Conservation (phyloP, 1,139 yeast species). For the Pichia terricola region DNA sequence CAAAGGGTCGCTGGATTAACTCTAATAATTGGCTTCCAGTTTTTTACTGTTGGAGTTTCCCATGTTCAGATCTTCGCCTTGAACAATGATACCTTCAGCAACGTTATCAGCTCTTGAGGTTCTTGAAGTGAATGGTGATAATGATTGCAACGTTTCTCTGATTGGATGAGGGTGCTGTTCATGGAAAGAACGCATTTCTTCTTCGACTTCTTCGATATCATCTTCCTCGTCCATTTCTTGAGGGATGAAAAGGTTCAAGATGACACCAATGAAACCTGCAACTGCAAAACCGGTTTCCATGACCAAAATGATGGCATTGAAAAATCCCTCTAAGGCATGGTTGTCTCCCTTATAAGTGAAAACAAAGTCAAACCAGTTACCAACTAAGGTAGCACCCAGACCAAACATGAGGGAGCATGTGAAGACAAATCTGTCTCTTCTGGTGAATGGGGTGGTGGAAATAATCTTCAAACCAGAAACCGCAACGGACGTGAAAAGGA, state of each 20-base stretch:
- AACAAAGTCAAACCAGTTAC: constrained; percentile 62
- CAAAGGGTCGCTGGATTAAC: too few relatives aligned
- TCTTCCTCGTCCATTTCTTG: constrained; percentile 59
- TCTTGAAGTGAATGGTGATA: constrained; percentile 11
- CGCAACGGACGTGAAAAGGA: constrained; percentile 79
- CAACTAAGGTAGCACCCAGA: constrained; percentile 67
- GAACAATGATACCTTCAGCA: constrained; percentile 12
- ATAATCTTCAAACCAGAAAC: constrained; percentile 82
- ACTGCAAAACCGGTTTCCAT: constrained; percentile 86
- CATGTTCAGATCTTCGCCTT: constrained; percentile 10
- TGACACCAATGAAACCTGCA: constrained; percentile 67
- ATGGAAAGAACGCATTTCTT: constrained; percentile 15
- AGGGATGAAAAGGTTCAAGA: constrained; percentile 63
- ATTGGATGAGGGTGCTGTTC: constrained; percentile 15
- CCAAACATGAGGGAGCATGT: constrained; percentile 74
- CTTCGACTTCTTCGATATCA: constrained; percentile 22
- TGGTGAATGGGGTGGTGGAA: constrained; percentile 63
- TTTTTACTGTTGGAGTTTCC: constrained; percentile 19
- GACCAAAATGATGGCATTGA: constrained; percentile 70
- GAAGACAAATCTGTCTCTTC: constrained; percentile 79
- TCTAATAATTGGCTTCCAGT: neutral
- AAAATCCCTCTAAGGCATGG: constrained; percentile 55
- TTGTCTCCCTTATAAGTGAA: constrained; percentile 72
- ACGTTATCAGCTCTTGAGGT: constrained; percentile 2
- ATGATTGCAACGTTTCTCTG: constrained; percentile 9